Evolutionary conservation across 208 protist genomes (phyloP), one percentile per base, ranked within the genome.

Genomic region (Porcisia deanei): DNA sequence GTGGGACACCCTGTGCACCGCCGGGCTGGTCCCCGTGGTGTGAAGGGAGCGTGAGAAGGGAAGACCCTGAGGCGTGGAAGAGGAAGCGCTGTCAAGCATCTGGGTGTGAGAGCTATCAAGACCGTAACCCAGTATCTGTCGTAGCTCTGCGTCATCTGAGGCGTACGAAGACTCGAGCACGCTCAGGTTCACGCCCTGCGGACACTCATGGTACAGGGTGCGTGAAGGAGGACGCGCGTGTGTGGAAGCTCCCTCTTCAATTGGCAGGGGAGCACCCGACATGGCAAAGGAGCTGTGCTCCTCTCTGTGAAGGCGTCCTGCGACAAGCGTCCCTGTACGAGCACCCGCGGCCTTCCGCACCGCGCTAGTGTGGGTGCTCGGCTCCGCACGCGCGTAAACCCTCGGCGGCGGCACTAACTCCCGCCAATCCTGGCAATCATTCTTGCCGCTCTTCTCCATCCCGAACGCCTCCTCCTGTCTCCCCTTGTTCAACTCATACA

Each of bases 401-500:
- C 72, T 70, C 49, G 80, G 76, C n/a, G 75, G 80, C 41, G 80
- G 66, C 14, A 80, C 80, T 0, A 67, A 39, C 58, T 20, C 53
- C 64, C 9, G 55, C 16, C n/a, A 53, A 18, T 82, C 77, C 67
- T 70, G 55, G 71, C 77, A 82, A 14, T 71, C 77, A 2, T 43
- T n/a, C 10, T 52, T 1, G 52, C 14, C 37, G 80, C 84, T 59
- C 82, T 81, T 16, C 83, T 9, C 52, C 88, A 71, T 34, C 4
- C 37, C 22, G 60, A 61, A 52, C 34, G 20, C 45, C 25, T 41
- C 47, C n/a, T 78, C 49, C 6, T 22, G 70, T 7, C 47, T 45
- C 1, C 45, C 59, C 47, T 85, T 90, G 37, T 78, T 75, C 22
- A 90, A 22, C 73, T 90, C 77, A 73, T 85, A 91, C 30, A 86